These are phyloP conservation scores for Canavalia ensiformis DNA, from an alignment of 306 rosid genomes.

Conservation along the genomic window DNA sequence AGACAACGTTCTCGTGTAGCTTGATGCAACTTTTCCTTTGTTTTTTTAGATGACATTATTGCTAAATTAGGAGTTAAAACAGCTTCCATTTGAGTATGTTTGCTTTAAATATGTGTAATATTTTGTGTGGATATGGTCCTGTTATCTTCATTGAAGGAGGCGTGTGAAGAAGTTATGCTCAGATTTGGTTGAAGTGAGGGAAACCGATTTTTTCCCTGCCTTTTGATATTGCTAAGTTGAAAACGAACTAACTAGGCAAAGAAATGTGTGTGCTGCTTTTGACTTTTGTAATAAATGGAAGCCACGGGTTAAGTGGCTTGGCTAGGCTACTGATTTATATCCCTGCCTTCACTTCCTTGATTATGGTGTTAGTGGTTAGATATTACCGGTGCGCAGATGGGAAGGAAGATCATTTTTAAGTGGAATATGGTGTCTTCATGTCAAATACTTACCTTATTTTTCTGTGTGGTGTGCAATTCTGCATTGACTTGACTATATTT, in stretches of 20 bases:
- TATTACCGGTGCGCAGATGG: not conserved
- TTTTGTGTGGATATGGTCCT: slow-evolving; percentile 5
- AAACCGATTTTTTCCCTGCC: not conserved
- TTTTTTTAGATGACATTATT: not conserved
- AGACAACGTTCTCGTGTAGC: not conserved
- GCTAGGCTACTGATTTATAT: slow-evolving; percentile 4
- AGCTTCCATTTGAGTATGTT: not conserved
- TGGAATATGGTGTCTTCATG: not conserved
- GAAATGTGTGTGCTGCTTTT: not conserved
- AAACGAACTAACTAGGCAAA: not conserved
- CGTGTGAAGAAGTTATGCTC: not conserved
- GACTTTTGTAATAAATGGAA: not conserved
- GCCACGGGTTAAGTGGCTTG: not conserved
- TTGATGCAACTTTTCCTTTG: not conserved
- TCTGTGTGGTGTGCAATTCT: not conserved
- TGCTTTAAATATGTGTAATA: not conserved
- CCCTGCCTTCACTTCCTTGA: not conserved
- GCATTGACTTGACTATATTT: not conserved
- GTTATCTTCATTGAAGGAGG: not conserved
- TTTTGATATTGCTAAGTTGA: not conserved
- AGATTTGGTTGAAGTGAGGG: slow-evolving; percentile 14
- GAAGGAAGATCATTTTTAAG: not conserved
- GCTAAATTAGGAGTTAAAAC: not conserved
- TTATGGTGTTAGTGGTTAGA: not conserved
- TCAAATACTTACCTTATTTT: not conserved